Conservation (phyloP, 495 filamentous ascomycete genomes). For the Aspergillus sclerotiicarbonarius region DNA sequence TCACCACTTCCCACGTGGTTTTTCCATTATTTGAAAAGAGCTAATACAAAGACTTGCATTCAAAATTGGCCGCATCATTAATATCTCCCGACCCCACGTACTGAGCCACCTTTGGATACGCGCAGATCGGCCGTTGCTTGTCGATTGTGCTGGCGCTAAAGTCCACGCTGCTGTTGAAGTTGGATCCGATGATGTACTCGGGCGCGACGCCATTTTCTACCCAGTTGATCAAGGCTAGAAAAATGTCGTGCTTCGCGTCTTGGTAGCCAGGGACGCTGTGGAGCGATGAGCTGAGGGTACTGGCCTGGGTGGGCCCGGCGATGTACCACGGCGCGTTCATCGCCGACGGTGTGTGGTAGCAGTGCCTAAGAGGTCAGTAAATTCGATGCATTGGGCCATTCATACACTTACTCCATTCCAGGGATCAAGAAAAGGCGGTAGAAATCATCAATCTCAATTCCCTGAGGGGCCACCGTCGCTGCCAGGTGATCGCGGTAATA, state of each 20-base stretch:
- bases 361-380: neutral
- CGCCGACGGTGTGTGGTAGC: neutral
- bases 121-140: neutral
- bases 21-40: too few species aligned
- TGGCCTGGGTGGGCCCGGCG: neutral
- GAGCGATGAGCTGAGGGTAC: neutral
- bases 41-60: neutral
- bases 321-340: neutral
- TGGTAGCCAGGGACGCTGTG: neutral
- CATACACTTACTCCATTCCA: neutral
- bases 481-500: conserved; percentile 17
- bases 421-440: conserved; percentile 19
- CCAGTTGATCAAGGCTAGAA: conserved; percentile 6
- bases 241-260: neutral
- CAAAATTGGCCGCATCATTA: neutral
- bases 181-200: neutral
- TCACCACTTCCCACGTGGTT: too few species aligned
- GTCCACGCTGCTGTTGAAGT: neutral
- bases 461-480: neutral
- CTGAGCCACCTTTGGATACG: neutral
- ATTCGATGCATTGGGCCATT: neutral
- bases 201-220: conserved; percentile 9
- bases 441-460: conserved; percentile 13
- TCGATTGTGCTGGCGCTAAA: neutral
- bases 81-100: neutral